phyloP scores from a whole-genome alignment of 768 basidiomycete genomes.

The Suillus cothurnatus region DNA sequence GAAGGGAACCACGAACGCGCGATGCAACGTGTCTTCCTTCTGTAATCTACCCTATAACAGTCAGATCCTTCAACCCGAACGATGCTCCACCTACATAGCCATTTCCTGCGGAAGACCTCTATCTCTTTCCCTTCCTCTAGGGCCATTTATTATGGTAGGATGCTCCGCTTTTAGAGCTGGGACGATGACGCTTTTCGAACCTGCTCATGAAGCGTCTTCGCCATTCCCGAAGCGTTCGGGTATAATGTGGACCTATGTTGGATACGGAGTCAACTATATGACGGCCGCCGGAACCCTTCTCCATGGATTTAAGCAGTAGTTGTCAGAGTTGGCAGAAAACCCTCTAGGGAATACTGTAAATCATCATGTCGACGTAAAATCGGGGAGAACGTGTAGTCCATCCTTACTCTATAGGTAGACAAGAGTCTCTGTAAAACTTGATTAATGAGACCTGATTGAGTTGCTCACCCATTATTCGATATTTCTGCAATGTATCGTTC shows the following conservation, averaged over 20 bases:
- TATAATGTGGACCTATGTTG: slow-evolving; percentile 78
- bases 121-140: slow-evolving; percentile 51
- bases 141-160: slow-evolving; percentile 52
- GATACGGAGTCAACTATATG: slow-evolving; percentile 65
- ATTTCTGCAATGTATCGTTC: slow-evolving; percentile 57
- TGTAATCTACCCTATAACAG: slow-evolving; percentile 34
- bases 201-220: slow-evolving; percentile 55
- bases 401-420: slow-evolving; percentile 13
- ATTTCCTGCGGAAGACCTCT: slow-evolving; percentile 75
- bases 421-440: neutral
- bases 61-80: neutral
- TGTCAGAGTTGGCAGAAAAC: slow-evolving; percentile 64
- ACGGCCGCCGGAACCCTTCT: slow-evolving; percentile 51
- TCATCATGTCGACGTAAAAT: neutral
- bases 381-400: neutral
- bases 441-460: slow-evolving; percentile 9
- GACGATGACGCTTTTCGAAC: slow-evolving; percentile 59
- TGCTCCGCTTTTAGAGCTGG: slow-evolving; percentile 63
- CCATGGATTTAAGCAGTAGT: slow-evolving; percentile 51
- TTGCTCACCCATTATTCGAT: slow-evolving; percentile 62
- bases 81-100: slow-evolving; percentile 57
- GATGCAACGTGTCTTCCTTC: neutral
- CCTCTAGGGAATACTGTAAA: slow-evolving; percentile 68
- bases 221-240: slow-evolving; percentile 83
- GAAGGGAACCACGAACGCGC: slow-evolving; percentile 9